Evolutionary conservation across 1,284 basidiomycete species (phyloP), one percentile per base, ranked within the genome.

Genomic region (Phellopilus nigrolimitatus): DNA sequence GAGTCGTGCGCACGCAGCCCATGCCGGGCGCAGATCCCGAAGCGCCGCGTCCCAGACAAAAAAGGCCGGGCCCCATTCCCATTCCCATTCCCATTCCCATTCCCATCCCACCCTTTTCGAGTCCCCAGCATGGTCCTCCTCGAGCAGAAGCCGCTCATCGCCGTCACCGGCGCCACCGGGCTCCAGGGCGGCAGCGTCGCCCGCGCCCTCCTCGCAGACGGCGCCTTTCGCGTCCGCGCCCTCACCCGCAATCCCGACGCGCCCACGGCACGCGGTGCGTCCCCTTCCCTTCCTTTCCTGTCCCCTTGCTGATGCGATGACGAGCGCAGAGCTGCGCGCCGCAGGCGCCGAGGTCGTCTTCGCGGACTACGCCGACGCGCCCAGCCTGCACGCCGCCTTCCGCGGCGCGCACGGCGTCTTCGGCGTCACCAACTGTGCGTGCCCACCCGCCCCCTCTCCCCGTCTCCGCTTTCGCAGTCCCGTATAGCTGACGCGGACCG

Each of bases 361-460:
- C 2, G 62, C 56, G 12, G 57, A 63, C 21, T 53, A 60, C 12
- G 49, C 54, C 25, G 58, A 64, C 22, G 19, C 44, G 0, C 27
- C 39, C 2, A 57, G 57, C 25, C 36, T 64, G 5, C 25, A 54
- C 3, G 41, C 55, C 9, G 60, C 62, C 2, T 42, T 67, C 53
- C 31, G 54, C 24, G 64, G 66, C 42, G 59, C 59, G 7, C 58
- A 66, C 48, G 65, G 62, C 24, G 63, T 66, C 15, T 66, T 61
- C 54, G 61, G 59, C 25, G 56, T 65, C 7, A 67, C 65, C 36
- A 63, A 65, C 55, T 66, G 57, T 57, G 56, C 46, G 60, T 56
- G 6, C 4, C 9, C 19, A 4, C n/a, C n/a, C n/a, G n/a, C n/a
- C n/a, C n/a, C n/a, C n/a, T n/a, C n/a, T n/a, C n/a, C n/a, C n/a